Base-by-base conservation (phyloP, 1,139 yeast species). In the Saccharomyces hybrid region DNA sequence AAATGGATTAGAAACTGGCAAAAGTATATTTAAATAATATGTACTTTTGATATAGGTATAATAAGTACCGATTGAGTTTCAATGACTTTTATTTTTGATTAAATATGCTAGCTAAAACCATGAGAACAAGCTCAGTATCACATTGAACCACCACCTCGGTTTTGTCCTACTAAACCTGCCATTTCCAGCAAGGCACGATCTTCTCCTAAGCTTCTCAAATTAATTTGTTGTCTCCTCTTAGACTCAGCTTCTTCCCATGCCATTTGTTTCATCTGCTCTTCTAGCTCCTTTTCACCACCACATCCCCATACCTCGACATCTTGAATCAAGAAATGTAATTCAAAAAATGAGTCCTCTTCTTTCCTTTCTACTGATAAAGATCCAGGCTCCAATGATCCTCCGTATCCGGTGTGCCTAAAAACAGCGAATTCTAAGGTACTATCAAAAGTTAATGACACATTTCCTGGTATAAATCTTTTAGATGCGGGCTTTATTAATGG, bases 161-260 rank as follows among this genome's bases (percentile, higher is more conserved):
- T 78, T 54, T 83, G 82, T 0, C 96, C 96, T 5, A 89, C 83
- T 9, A 91, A 68, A 0, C 98, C 98, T 0, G 89, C 98, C 91
- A 91, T 80, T 62, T 90, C 97, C 61, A 91, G 72, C 52, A 91
- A 75, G 1, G 96, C 96, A 51, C 91, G 73, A 54, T 90, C 96
- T 63, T 90, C 97, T 1, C 86, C 88, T 63, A 87, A 67, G 55
- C 77, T 80, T 55, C 79, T 78, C 46, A 84, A 57, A 64, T 89
- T 88, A 3, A 90, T 80, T 38, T 80, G 76, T 64, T 84, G 88
- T 55, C 97, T 75, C 34, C 89, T 84, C 62, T 82, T 80, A 0
- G 96, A 96, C 66, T 88, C 96, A 52, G 82, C 77, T 64, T 86
- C 86, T 66, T 91, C 97, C 96, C 96, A 89, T 64, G 85, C 91